A percentile compares a stretch with the other conserved stretches of the same genome.
phyloP scores from a whole-genome alignment of 169 alveolate genomes.

The Perkinsus olseni region DNA sequence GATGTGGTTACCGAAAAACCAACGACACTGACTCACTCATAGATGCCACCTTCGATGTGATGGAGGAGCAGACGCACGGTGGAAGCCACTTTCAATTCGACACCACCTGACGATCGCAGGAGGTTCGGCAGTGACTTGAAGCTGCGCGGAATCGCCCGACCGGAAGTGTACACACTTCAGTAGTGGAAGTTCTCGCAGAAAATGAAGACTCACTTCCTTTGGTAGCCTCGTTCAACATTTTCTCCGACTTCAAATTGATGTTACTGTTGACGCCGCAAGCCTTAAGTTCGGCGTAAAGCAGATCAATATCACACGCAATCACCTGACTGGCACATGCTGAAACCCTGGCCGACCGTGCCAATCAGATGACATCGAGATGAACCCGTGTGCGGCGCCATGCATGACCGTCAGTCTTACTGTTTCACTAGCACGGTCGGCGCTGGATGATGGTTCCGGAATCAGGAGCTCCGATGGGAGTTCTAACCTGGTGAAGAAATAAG shows the following conservation, averaged over 20 bases:
- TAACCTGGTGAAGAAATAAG: background rate
- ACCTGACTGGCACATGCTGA: background rate
- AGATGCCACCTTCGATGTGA: background rate
- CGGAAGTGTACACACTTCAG: too few relatives aligned
- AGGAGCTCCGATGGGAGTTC: background rate
- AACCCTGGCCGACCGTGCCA: too few relatives aligned
- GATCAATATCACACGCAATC: background rate
- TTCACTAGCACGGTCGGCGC: background rate
- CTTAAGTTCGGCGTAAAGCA: background rate
- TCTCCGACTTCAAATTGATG: background rate
- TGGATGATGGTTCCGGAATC: background rate
- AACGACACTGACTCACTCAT: background rate
- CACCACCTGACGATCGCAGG: background rate
- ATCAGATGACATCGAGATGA: too few relatives aligned
- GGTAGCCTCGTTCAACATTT: background rate
- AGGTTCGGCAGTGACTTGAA: too few relatives aligned
- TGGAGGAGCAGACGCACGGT: background rate
- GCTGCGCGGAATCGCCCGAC: too few relatives aligned
- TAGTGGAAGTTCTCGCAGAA: too few relatives aligned
- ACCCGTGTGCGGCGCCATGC: too few relatives aligned
- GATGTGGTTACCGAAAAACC: too few relatives aligned
- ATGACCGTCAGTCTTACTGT: background rate
- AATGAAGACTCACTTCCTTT: background rate
- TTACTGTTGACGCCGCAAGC: background rate
- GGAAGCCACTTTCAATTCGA: background rate